A percentile compares a stretch with the other conserved stretches of the same genome.
These are phyloP conservation scores for Penicillium hesseltinei DNA, from an alignment of 2,329 filamentous ascomycete species.

Conservation along the genomic window DNA sequence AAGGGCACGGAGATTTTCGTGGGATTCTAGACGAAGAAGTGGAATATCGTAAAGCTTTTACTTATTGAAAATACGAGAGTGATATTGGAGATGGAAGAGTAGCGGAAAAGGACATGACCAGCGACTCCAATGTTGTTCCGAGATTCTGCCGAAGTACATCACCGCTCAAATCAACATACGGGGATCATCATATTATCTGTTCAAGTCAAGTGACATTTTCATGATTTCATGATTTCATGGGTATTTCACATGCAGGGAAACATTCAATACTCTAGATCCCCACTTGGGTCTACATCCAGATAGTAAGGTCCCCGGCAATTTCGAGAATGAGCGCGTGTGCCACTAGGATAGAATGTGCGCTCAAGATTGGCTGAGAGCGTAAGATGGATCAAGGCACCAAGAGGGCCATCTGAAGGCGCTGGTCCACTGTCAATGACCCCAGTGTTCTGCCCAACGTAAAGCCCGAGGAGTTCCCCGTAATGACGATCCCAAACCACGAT, in stretches of 20 bases:
- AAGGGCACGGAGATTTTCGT: background rate
- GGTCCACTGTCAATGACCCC: constrained; percentile 26
- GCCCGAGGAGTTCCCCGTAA: constrained; percentile 27
- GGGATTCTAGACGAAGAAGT: background rate
- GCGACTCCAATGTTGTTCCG: no score
- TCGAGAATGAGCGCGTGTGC: background rate
- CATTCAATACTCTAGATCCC: constrained; percentile 13
- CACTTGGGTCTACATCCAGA: constrained; percentile 30
- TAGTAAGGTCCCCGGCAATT: constrained; percentile 17
- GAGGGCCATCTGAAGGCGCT: constrained; percentile 10
- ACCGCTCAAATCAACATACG: background rate
- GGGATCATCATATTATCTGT: background rate
- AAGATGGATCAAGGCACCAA: constrained; percentile 20
- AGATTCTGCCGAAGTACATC: background rate
- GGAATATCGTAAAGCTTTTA: background rate
- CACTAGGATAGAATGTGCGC: background rate
- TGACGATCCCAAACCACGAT: constrained; percentile 39
- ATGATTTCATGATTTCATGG: background rate
- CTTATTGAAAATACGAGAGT: background rate
- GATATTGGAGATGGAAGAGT: background rate
- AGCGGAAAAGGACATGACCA: background rate
- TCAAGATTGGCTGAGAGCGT: background rate
- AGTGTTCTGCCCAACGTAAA: constrained; percentile 30
- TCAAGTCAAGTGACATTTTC: background rate
- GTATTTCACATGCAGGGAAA: constrained; percentile 6